phyloP scores from a whole-genome alignment of 176 grass and related monocot species.

The Carex littledalei region DNA sequence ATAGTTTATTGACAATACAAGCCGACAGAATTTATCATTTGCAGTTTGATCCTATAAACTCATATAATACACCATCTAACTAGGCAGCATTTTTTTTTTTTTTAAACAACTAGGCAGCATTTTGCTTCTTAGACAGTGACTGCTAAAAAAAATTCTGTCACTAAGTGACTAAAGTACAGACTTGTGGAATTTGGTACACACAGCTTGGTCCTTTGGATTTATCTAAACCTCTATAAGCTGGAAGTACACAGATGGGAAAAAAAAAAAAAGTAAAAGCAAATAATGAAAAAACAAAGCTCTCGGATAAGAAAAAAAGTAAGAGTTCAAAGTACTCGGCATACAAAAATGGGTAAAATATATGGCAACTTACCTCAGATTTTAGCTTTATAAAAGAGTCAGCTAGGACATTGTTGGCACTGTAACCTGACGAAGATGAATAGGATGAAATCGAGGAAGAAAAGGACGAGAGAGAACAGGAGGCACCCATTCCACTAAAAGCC shows the following conservation, averaged over 20 bases:
- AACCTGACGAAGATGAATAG: constrained; percentile 38
- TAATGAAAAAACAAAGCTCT: not conserved
- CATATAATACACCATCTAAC: not conserved
- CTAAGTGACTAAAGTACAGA: not conserved
- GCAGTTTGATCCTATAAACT: constrained; percentile 20
- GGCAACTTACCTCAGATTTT: constrained; percentile 72
- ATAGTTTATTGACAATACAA: not conserved
- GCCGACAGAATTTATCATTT: not conserved
- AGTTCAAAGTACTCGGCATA: not conserved
- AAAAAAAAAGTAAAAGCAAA: not conserved
- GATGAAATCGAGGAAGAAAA: constrained; percentile 42
- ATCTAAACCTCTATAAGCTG: not conserved
- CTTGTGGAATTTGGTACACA: not conserved
- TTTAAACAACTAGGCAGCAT: not conserved
- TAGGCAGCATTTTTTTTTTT: not conserved
- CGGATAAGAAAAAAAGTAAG: too few relatives aligned
- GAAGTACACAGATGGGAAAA: not conserved
- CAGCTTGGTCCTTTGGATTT: not conserved
- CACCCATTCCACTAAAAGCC: constrained; percentile 55
- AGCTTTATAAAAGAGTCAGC: constrained; percentile 90
- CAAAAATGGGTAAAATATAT: constrained; percentile 1
- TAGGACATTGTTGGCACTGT: constrained; percentile 57
- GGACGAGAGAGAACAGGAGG: constrained; percentile 58
- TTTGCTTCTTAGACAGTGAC: not conserved
- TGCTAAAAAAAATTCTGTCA: not conserved